Conservation (phyloP, 2,329 filamentous ascomycete genomes). For the Ambrosiella xylebori region DNA sequence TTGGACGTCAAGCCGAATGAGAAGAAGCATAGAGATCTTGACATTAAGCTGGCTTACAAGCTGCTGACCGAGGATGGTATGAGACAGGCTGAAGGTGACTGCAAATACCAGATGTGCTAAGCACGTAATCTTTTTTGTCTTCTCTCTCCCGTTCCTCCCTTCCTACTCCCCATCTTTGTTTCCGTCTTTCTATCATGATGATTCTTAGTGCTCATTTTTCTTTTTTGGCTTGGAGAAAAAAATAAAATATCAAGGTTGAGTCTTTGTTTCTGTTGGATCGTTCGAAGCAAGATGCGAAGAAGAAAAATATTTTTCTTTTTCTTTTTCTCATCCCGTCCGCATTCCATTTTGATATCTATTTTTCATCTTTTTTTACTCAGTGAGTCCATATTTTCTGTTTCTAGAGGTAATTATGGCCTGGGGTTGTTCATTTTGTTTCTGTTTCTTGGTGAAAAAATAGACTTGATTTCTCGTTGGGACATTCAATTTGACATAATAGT, state of each 20-base stretch:
- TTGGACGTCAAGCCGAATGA: constrained; percentile 76
- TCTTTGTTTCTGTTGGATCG: background rate
- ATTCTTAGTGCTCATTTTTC: background rate
- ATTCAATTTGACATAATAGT: background rate
- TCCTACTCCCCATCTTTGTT: background rate
- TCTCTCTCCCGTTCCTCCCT: constrained; percentile 4
- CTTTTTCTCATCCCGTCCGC: background rate
- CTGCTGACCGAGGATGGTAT: constrained; percentile 59
- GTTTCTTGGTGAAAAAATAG: background rate
- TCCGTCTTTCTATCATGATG: background rate
- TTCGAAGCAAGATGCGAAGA: too few relatives aligned
- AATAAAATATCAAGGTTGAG: background rate
- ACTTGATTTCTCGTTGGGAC: background rate
- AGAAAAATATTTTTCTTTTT: background rate
- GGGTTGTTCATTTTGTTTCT: background rate
- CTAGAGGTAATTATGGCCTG: background rate
- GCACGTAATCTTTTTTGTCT: background rate
- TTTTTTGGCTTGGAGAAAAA: background rate
- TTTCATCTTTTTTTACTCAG: background rate
- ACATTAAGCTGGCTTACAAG: constrained; percentile 73
- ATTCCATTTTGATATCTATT: background rate
- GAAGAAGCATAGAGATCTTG: constrained; percentile 87
- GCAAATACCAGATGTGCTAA: constrained; percentile 67
- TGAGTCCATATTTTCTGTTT: background rate
- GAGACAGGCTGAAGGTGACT: constrained; percentile 49